Evolutionary conservation across 805 yeast genomes (phyloP), one percentile per base, ranked within the genome.

Genomic region (Maudiozyma saulgeensis): DNA sequence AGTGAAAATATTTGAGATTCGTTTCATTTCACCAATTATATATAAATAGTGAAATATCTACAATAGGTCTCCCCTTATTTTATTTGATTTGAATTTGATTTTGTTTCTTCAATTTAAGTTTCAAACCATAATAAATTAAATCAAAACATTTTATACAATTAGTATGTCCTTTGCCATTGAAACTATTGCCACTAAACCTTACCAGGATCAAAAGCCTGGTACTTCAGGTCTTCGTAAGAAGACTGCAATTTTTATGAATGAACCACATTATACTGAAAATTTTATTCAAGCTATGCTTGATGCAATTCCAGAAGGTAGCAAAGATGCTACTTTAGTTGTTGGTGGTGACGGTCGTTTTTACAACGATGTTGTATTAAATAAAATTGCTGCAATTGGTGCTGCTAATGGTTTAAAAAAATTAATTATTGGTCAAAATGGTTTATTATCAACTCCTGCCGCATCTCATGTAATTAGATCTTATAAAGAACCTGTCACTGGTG

Each of bases 311-410:
- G 96, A 91, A 67, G 97, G 97, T 28, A 70, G 82, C 7, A 49
- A 77, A 49, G 84, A 72, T 50, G 75, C 96, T 4, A 80, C 84
- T 3, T 72, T 91, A 52, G 97, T 90, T 1, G 82, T 91, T 56
- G 99, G 99, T 51, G 99, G 99, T 51, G 99, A 91, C 66, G 98
- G 98, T 43, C 82, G 99, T 59, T 91, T 74, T 74, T 93, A 88
- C 73, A 90, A 90, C 64, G 84, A 79, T 57, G 76, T 74, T 43
- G 90, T 89, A 40, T 79, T 93, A 59, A 87, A 88, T 64, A 70
- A 83, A 63, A 91, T 91, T 60, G 84, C 87, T 35, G 70, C 80
- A 57, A 87, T 91, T 48, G 84, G 87, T 52, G 95, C 95, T 32
- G 99, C 91, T 44, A 91, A 91, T 64, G 96, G 96, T 37, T 96